Conservation (phyloP, 1,284 basidiomycete species). For the Tilletia caries region DNA sequence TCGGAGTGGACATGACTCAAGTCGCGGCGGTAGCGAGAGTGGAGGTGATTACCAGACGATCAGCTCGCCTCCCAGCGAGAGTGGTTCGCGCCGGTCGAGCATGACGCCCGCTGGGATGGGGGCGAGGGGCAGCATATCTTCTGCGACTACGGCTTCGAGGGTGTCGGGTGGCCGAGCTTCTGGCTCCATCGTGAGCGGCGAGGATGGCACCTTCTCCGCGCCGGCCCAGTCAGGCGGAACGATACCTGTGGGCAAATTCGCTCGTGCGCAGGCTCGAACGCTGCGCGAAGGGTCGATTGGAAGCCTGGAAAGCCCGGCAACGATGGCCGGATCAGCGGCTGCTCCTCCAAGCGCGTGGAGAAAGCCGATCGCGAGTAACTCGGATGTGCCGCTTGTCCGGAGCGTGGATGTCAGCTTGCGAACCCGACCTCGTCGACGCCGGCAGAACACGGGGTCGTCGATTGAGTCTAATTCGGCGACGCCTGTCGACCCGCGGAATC, state of each 20-base stretch:
- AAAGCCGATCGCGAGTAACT: background rate
- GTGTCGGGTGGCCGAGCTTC: too few relatives aligned
- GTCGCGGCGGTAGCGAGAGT: slow-evolving; percentile 2
- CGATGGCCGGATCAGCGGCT: background rate
- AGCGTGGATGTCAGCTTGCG: slow-evolving; percentile 5
- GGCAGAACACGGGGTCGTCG: slow-evolving; percentile 5
- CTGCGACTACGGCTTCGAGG: background rate
- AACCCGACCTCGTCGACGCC: background rate
- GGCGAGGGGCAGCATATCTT: background rate
- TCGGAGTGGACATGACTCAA: background rate
- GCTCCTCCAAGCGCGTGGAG: slow-evolving; percentile 1
- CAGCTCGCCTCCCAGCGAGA: slow-evolving; percentile 6
- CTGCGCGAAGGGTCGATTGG: background rate
- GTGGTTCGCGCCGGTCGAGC: background rate
- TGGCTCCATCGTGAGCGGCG: too few relatives aligned
- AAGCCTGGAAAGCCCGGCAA: background rate
- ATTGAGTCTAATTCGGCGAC: slow-evolving; percentile 2
- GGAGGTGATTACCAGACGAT: background rate
- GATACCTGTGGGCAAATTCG: background rate
- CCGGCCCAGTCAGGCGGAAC: too few relatives aligned
- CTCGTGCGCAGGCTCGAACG: background rate
- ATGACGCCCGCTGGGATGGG: background rate
- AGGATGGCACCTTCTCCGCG: too few relatives aligned
- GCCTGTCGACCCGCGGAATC: background rate
- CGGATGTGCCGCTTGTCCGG: background rate